Evolutionary conservation across 495 filamentous ascomycete species (phyloP).

Genomic region (Alectoria sarmentosa): DNA sequence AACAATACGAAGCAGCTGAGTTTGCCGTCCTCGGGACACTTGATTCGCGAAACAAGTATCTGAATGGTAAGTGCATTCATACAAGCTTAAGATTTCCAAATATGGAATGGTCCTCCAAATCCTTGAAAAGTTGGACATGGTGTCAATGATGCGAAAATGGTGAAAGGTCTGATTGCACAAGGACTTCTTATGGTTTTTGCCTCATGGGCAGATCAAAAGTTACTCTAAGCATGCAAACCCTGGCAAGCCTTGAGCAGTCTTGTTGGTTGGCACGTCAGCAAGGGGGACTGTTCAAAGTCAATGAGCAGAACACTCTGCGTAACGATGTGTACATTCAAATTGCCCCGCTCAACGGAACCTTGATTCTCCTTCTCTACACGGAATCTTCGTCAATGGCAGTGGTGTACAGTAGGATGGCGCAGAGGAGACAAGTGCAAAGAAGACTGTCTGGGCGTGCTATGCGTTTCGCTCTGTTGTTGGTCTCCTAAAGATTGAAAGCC

Average conservation of each 20-base stretch:
- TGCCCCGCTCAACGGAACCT: conserved; percentile 30
- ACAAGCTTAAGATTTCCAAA: not conserved
- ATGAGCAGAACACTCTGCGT: conserved; percentile 22
- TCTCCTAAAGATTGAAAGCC: conserved; percentile 33
- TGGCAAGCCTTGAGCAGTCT: conserved; percentile 11
- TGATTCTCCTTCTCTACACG: conserved; percentile 10
- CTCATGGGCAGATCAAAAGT: conserved; percentile 9
- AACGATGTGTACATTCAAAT: conserved; percentile 25
- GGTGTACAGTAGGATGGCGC: conserved; percentile 25
- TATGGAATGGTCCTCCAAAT: not conserved
- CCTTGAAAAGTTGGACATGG: not conserved
- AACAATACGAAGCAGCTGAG: not conserved
- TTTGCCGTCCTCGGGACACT: not conserved
- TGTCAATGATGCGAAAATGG: conserved; percentile 53
- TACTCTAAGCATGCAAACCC: conserved; percentile 7
- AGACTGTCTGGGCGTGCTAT: conserved; percentile 14
- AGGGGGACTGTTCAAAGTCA: conserved; percentile 19
- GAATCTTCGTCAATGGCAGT: conserved; percentile 34
- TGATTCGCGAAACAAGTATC: not conserved
- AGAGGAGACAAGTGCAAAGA: conserved; percentile 24
- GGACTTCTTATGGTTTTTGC: conserved; percentile 26
- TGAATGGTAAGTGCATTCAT: not conserved
- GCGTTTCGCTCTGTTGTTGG: conserved; percentile 10
- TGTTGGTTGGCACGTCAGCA: conserved; percentile 19
- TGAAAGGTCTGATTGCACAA: conserved; percentile 56